phyloP scores from a whole-genome alignment of 2,329 filamentous ascomycete species.

The Fusarium albidum region DNA sequence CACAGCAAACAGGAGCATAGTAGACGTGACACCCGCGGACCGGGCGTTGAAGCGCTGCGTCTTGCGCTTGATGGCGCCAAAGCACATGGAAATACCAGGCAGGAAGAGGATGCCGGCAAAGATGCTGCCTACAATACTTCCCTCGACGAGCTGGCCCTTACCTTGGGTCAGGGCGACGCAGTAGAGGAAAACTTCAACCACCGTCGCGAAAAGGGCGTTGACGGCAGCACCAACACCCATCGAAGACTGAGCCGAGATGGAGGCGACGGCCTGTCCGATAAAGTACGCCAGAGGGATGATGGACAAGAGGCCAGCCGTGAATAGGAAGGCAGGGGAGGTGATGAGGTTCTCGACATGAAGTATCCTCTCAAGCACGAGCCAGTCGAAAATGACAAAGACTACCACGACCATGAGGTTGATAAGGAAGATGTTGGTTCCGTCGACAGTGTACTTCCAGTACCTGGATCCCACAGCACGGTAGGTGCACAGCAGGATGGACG shows the following conservation, averaged over 20 bases:
- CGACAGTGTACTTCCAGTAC: conserved; percentile 99
- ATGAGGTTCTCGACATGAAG: conserved; percentile 76
- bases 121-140: conserved; percentile 96
- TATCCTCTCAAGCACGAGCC: conserved; percentile 75
- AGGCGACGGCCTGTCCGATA: conserved; percentile 97
- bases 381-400: conserved; percentile 94
- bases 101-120: conserved; percentile 96
- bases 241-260: conserved; percentile 96
- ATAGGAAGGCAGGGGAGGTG: conserved; percentile 86
- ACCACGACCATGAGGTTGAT: conserved; percentile 96
- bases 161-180: conserved; percentile 93
- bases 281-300: conserved; percentile 98
- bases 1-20: conserved; percentile 95
- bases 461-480: conserved; percentile 93
- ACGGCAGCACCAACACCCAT: conserved; percentile 98
- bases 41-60: conserved; percentile 98
- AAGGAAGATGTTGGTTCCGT: conserved; percentile 98
- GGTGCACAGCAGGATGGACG: conserved; percentile 92
- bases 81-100: conserved; percentile 97
- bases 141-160: conserved; percentile 92
- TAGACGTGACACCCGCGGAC: conserved; percentile 95
- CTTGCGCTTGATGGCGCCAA: conserved; percentile 96
- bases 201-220: conserved; percentile 97
- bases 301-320: conserved; percentile 83
- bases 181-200: conserved; percentile 98